phyloP scores from a whole-genome alignment of 306 rosid genomes.

The Cicer judaicum region DNA sequence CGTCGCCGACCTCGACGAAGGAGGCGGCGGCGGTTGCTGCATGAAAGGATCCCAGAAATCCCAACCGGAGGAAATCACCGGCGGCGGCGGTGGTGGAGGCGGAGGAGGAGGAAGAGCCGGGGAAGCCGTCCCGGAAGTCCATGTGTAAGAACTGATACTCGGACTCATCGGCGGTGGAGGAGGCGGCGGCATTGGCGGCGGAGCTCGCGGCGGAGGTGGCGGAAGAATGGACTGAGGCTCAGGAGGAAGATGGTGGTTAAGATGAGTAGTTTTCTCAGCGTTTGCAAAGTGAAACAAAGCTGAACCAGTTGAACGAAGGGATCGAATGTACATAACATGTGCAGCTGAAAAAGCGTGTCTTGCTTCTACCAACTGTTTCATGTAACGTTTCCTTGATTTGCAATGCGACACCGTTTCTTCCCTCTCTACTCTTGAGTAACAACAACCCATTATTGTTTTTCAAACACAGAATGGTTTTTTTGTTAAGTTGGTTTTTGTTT shows the following conservation, averaged over 20 bases:
- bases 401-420: conserved; percentile 81
- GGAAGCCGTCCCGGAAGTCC: conserved; percentile 78
- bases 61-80: conserved; percentile 70
- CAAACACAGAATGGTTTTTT: not conserved
- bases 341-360: conserved; percentile 76
- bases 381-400: conserved; percentile 77
- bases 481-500: conserved; percentile 17
- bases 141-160: conserved; percentile 72
- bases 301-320: conserved; percentile 79
- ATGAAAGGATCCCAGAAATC: conserved; percentile 99
- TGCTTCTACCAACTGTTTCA: conserved; percentile 79
- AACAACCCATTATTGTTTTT: conserved; percentile 72
- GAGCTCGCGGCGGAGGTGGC: conserved; percentile 57
- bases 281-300: conserved; percentile 82
- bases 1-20: conserved; percentile 61
- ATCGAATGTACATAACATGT: conserved; percentile 79
- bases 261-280: conserved; percentile 55
- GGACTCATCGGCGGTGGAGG: conserved; percentile 75
- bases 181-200: conserved; percentile 62
- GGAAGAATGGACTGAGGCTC: conserved; percentile 60
- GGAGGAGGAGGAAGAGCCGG: conserved; percentile 74
- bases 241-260: conserved; percentile 52
- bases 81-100: conserved; percentile 75
- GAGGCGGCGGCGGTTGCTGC: conserved; percentile 50
- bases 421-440: conserved; percentile 73